A percentile compares a stretch with the other conserved stretches of the same genome.
Evolutionary conservation across 495 filamentous ascomycete species (phyloP).

Genomic region (Annulohypoxylon stygium): DNA sequence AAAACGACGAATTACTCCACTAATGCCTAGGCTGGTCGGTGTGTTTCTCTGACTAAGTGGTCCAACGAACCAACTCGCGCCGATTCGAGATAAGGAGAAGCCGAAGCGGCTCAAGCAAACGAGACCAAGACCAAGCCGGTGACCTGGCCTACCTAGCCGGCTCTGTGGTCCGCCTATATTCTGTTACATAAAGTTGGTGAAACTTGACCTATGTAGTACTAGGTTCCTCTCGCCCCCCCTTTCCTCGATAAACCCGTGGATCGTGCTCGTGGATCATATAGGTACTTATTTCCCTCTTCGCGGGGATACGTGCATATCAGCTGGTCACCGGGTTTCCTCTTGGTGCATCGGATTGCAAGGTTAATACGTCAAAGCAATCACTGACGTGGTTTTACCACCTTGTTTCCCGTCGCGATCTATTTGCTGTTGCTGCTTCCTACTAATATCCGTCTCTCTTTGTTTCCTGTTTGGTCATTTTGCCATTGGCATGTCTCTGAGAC

Average conservation of each 20-base stretch:
- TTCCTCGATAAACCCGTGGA: constrained; percentile 15
- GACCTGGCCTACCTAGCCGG: constrained; percentile 17
- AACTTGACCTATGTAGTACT: constrained; percentile 28
- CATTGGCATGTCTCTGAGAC: constrained; percentile 24
- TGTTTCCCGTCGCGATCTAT: neutral
- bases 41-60: constrained; percentile 20
- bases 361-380: constrained; percentile 9
- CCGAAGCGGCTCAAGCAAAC: constrained; percentile 28
- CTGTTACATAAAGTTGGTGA: constrained; percentile 33
- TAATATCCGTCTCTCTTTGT: constrained; percentile 16
- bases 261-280: constrained; percentile 1
- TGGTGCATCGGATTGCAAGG: constrained; percentile 15
- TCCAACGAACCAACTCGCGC: constrained; percentile 22
- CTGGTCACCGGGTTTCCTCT: constrained; percentile 32
- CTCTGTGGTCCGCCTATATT: constrained; percentile 18
- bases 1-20: neutral
- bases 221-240: constrained; percentile 9
- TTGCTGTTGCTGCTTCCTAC: neutral
- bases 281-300: constrained; percentile 15
- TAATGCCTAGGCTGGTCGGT: neutral
- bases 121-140: constrained; percentile 14
- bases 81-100: constrained; percentile 20
- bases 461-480: constrained; percentile 2
- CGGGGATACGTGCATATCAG: constrained; percentile 35
- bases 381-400: neutral